Conservation (phyloP, 768 basidiomycete species). For the Tubosaeta brunneosetosa region DNA sequence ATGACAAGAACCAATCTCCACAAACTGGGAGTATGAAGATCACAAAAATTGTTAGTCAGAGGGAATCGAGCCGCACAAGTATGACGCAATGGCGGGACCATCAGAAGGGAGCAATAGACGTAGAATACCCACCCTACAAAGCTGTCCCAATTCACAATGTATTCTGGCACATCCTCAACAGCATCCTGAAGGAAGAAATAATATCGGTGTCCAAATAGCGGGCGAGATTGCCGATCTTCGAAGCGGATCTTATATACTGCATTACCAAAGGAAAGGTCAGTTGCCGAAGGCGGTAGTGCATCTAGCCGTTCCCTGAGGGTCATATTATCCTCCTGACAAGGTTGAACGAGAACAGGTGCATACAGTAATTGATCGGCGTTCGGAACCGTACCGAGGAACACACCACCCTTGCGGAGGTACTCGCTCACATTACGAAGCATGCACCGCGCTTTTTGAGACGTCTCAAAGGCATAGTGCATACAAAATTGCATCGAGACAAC, state of each 20-base stretch:
- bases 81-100: background rate
- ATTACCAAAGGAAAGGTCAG: conserved; percentile 84
- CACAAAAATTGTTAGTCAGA: background rate
- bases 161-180: conserved; percentile 96
- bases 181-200: conserved; percentile 92
- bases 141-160: conserved; percentile 92
- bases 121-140: conserved; percentile 65
- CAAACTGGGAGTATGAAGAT: background rate
- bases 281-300: conserved; percentile 55
- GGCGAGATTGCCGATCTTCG: conserved; percentile 57
- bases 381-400: conserved; percentile 97
- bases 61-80: background rate
- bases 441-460: conserved; percentile 74
- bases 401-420: conserved; percentile 76
- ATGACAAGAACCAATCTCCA: background rate
- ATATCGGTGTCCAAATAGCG: conserved; percentile 86
- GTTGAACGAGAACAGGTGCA: conserved; percentile 30
- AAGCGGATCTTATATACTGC: conserved; percentile 86
- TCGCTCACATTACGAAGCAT: conserved; percentile 90
- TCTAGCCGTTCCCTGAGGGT: conserved; percentile 63
- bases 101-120: background rate
- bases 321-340: conserved; percentile 13
- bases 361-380: conserved; percentile 83
- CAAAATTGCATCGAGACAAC: conserved; percentile 99
- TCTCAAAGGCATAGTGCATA: conserved; percentile 99